Base-by-base conservation (phyloP, 805 yeast genomes). In the Saccharomycopsis fermentans region DNA sequence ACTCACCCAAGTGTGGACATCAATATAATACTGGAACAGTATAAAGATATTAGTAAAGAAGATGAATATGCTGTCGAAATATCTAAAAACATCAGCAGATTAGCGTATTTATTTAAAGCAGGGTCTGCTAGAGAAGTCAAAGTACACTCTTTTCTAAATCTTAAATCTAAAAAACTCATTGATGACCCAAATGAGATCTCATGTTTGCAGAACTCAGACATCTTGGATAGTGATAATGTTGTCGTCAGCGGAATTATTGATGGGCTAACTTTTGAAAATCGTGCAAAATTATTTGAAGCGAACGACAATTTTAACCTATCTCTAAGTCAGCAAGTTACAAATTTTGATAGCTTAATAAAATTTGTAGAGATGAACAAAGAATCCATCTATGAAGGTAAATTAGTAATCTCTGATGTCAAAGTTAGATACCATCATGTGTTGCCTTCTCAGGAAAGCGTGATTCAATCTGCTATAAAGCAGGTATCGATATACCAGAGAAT, bases 191-290 rank as follows among this genome's bases (percentile, higher is more conserved):
- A 40, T 16, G 36, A 32, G 26, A 19, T 21, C 39, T 26, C 6
- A 6, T 4, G 39, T 43, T 24, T 34, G 12, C 16, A 37, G 4
- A n/a, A 17, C 14, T 39, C 43, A 6, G 19, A 27, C 8, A 6
- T 32, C 26, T 16, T 24, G 4, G 50, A 56, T 0, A 47, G 65
- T 3, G 65, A 71, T 8, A 70, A 71, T 53, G 73, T 81, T 1
- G 67, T 83, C 24, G 74, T 84, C 6, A 82, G 87, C 65, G 94
- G 91, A 1, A 72, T 86, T 1, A 77, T 84, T 27, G 91, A 85
- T 68, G 77, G 77, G 60, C 17, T 54, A 6, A 12, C 4, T 26
- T 53, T 51, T 8, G 27, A 39, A 39, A 43, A 43, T 43, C 50
- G 12, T 4, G 24, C 16, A 1, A 26, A 43, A 43, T 17, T 24